These are phyloP conservation scores for Apiospora koreana DNA, from an alignment of 2,329 filamentous ascomycete species.

Conservation along the genomic window DNA sequence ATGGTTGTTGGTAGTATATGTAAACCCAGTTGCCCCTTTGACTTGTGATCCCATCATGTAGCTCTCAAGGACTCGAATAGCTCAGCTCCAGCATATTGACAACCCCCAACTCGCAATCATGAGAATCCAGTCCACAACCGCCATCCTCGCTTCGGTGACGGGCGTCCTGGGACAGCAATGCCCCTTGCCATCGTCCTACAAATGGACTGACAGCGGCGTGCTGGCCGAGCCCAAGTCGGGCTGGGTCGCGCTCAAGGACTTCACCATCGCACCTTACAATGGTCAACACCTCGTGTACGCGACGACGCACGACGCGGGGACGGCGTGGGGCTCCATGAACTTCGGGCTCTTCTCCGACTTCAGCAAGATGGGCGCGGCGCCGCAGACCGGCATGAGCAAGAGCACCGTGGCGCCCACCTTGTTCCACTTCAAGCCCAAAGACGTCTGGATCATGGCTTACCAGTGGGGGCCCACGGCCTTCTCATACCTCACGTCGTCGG, in stretches of 20 bases:
- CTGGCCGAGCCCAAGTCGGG: constrained; percentile 8
- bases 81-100: background rate
- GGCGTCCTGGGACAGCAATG: background rate
- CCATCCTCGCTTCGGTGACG: background rate
- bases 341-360: constrained; percentile 58
- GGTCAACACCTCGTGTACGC: constrained; percentile 63
- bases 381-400: constrained; percentile 51
- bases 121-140: background rate
- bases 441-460: constrained; percentile 64
- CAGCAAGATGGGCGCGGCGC: constrained; percentile 49
- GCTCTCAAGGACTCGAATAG: background rate
- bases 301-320: constrained; percentile 43
- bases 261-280: constrained; percentile 56
- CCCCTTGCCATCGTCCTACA: constrained; percentile 3
- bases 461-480: constrained; percentile 64
- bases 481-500: constrained; percentile 58
- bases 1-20: background rate
- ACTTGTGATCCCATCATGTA: background rate
- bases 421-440: constrained; percentile 64
- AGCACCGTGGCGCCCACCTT: constrained; percentile 59
- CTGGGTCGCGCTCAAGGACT: constrained; percentile 59
- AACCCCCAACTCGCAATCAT: background rate
- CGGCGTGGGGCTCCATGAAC: constrained; percentile 57
- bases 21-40: background rate
- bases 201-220: background rate